A percentile compares a stretch with the other conserved stretches of the same genome.
Evolutionary conservation across 2,329 filamentous ascomycete species (phyloP).

Genomic region (Neofusicoccum sp.): DNA sequence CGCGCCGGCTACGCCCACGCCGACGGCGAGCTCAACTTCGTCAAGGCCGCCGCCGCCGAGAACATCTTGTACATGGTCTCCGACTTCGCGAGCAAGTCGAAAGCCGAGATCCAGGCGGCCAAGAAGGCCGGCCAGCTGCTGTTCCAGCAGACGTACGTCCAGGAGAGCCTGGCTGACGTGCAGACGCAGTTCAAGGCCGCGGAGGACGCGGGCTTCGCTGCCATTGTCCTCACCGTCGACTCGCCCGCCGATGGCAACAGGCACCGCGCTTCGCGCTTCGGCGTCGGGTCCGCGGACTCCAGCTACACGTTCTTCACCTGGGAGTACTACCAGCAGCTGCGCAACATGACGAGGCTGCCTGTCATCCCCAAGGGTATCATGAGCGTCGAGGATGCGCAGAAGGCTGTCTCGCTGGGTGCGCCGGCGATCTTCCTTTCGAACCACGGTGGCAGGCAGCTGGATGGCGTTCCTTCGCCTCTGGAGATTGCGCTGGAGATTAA

Average conservation of each 20-base stretch:
- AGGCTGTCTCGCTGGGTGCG: constrained; percentile 36
- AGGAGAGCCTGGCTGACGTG: constrained; percentile 31
- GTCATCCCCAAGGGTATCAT: constrained; percentile 43
- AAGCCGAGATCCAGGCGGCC: constrained; percentile 24
- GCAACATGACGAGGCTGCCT: constrained; percentile 37
- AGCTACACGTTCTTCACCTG: constrained; percentile 34
- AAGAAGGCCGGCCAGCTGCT: constrained; percentile 33
- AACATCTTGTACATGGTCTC: constrained; percentile 51
- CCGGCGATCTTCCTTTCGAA: constrained; percentile 43
- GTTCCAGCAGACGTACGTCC: constrained; percentile 44
- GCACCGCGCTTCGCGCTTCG: constrained; percentile 35
- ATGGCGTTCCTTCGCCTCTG: constrained; percentile 62
- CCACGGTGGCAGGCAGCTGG: constrained; percentile 42
- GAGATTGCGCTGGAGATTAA: constrained; percentile 77
- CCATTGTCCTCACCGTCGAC: constrained; percentile 44
- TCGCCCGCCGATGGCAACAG: constrained; percentile 40
- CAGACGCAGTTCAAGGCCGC: constrained; percentile 32
- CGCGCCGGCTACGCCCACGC: constrained; percentile 43
- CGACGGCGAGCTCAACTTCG: constrained; percentile 51
- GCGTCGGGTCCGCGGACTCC: constrained; percentile 31
- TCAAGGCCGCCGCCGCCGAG: constrained; percentile 49
- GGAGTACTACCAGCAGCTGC: constrained; percentile 35
- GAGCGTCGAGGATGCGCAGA: constrained; percentile 39
- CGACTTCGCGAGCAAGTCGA: constrained; percentile 38
- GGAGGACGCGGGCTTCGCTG: constrained; percentile 37